These are phyloP conservation scores for Fragaria vesca DNA, from an alignment of 306 rosid species.

Conservation along the genomic window DNA sequence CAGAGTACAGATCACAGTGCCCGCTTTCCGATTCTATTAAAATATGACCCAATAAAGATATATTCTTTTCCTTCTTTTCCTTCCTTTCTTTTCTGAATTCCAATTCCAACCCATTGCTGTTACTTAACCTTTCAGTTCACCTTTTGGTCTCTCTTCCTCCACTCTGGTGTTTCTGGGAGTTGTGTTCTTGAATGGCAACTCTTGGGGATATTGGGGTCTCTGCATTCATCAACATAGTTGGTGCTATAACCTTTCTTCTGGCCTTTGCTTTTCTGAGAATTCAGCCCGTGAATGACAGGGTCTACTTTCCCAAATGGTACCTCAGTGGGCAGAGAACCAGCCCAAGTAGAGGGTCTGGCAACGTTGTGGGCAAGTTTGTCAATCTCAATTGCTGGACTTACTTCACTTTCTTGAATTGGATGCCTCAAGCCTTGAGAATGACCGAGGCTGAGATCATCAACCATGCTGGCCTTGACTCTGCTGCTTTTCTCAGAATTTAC, in stretches of 20 bases:
- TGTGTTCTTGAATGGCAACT: slow-evolving; percentile 65
- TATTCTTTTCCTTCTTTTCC: slow-evolving; percentile 31
- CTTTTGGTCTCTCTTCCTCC: not conserved
- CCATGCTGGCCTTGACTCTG: slow-evolving; percentile 98
- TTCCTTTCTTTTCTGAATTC: slow-evolving; percentile 15
- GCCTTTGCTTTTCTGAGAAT: slow-evolving; percentile 87
- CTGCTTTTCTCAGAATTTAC: slow-evolving; percentile 89
- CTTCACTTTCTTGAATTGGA: slow-evolving; percentile 83
- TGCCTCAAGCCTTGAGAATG: slow-evolving; percentile 93
- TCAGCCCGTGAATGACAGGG: slow-evolving; percentile 91
- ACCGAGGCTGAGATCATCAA: slow-evolving; percentile 66
- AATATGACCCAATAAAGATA: slow-evolving; percentile 23
- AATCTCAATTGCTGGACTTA: slow-evolving; percentile 80
- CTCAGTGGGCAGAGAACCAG: slow-evolving; percentile 63
- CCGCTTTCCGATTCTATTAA: slow-evolving; percentile 11
- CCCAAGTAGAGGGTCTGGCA: slow-evolving; percentile 61
- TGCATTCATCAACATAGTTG: slow-evolving; percentile 67
- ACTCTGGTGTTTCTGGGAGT: not conserved
- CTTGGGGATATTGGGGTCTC: slow-evolving; percentile 88
- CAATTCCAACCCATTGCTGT: not conserved
- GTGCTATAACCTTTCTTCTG: slow-evolving; percentile 71
- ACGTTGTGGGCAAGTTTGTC: slow-evolving; percentile 77
- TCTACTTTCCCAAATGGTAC: slow-evolving; percentile 92
- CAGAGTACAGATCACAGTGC: slow-evolving; percentile 15
- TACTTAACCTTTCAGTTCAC: slow-evolving; percentile 11